Evolutionary conservation across 768 basidiomycete species (phyloP).

Genomic region (Russula olivacea): DNA sequence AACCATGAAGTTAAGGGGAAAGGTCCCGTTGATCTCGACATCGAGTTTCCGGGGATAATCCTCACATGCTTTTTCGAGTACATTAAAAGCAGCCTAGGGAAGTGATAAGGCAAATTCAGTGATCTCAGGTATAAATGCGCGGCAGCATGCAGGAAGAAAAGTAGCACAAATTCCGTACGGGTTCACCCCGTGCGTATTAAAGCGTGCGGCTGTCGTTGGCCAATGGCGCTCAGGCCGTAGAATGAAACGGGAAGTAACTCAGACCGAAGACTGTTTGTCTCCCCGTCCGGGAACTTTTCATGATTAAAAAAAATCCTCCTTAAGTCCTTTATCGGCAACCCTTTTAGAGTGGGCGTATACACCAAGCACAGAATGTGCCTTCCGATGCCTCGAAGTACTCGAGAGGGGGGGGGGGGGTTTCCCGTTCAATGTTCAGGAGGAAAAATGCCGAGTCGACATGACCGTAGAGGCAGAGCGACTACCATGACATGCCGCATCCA

Average conservation of each 20-base stretch:
- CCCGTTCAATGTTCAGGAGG: not conserved
- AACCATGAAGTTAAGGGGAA: slow-evolving; percentile 93
- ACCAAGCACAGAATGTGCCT: not conserved
- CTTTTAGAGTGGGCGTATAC: not conserved
- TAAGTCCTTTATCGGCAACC: slow-evolving; percentile 1
- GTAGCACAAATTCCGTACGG: not conserved
- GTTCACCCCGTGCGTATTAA: not conserved
- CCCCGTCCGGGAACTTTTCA: not conserved
- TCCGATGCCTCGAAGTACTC: slow-evolving; percentile 3
- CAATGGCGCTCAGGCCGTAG: not conserved
- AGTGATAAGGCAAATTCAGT: slow-evolving; percentile 18
- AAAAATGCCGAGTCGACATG: not conserved
- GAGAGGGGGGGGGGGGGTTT: not conserved
- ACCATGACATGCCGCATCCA: not conserved
- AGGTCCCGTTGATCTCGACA: slow-evolving; percentile 86
- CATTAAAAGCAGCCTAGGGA: slow-evolving; percentile 81
- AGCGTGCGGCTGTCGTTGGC: not conserved
- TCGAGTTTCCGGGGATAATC: slow-evolving; percentile 95
- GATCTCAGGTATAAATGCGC: not conserved
- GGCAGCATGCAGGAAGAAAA: not conserved
- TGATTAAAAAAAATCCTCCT: not conserved
- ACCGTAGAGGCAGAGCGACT: not conserved
- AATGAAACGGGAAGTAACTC: not conserved
- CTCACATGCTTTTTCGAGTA: slow-evolving; percentile 92
- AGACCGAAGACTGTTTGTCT: not conserved